These are phyloP conservation scores for Coniella vitis DNA, from an alignment of 2,329 filamentous ascomycete species.

Conservation along the genomic window DNA sequence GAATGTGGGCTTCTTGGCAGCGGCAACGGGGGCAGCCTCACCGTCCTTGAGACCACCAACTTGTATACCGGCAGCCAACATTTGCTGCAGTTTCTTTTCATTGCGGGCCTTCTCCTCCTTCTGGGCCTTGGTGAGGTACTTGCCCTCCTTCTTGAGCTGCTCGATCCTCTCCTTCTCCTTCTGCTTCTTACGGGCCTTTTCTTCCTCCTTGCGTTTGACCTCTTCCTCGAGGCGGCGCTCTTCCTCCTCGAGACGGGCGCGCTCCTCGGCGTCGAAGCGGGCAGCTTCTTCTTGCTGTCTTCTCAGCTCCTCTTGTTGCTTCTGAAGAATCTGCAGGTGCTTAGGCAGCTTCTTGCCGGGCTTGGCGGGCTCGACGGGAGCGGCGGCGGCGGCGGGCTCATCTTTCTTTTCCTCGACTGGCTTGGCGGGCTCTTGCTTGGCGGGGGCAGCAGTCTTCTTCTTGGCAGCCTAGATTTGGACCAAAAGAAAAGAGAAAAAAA, in stretches of 20 bases:
- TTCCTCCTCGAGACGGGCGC: constrained; percentile 55
- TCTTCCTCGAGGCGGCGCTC: constrained; percentile 62
- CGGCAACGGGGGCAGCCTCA: constrained; percentile 50
- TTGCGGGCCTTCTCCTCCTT: constrained; percentile 74
- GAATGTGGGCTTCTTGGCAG: constrained; percentile 59
- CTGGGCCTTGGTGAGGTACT: constrained; percentile 79
- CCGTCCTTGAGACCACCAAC: constrained; percentile 53
- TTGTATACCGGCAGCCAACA: constrained; percentile 71
- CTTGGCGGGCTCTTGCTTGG: constrained; percentile 45
- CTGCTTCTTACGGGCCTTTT: constrained; percentile 72
- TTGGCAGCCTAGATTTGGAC: constrained; percentile 57
- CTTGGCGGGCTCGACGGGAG: constrained; percentile 33
- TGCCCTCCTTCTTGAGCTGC: constrained; percentile 81
- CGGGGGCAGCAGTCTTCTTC: constrained; percentile 61
- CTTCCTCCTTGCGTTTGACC: constrained; percentile 61
- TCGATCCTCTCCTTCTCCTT: constrained; percentile 82
- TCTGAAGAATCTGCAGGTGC: constrained; percentile 66
- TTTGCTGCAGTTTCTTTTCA: constrained; percentile 75
- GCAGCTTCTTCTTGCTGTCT: constrained; percentile 58
- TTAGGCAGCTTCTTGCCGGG: constrained; percentile 75
- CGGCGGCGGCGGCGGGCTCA: constrained; percentile 27
- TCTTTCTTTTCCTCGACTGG: constrained; percentile 45
- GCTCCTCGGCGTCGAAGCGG: constrained; percentile 44
- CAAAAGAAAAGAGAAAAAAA: too few relatives aligned
- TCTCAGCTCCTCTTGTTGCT: constrained; percentile 74